These are phyloP conservation scores for Jamesozyma spencerorum DNA, from an alignment of 805 yeast genomes.

Conservation along the genomic window DNA sequence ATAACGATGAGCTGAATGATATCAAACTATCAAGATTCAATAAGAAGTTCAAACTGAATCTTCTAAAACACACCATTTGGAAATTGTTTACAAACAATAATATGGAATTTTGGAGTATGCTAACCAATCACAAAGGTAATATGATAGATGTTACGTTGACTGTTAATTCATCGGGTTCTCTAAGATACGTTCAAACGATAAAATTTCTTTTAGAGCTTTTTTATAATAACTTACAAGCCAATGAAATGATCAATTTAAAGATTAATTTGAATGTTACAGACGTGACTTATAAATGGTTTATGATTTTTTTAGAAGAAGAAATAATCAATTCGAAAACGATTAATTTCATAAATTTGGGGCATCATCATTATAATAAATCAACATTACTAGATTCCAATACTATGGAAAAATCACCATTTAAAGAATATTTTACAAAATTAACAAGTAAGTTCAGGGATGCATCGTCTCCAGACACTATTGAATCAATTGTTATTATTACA, in stretches of 20 bases:
- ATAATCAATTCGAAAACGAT: constrained; percentile 13
- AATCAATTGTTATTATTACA: constrained; percentile 24
- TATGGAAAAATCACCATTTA: constrained; percentile 24
- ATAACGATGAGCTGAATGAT: constrained; percentile 26
- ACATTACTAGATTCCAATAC: neutral
- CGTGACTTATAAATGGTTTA: constrained; percentile 28
- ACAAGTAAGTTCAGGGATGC: constrained; percentile 16
- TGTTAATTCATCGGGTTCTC: constrained; percentile 25
- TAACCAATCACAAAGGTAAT: constrained; percentile 1
- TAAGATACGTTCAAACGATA: constrained; percentile 29
- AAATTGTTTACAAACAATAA: constrained; percentile 21
- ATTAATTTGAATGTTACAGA: constrained; percentile 22
- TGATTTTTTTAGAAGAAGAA: constrained; percentile 19
- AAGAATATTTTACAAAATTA: constrained; percentile 25
- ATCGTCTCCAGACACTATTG: constrained; percentile 7
- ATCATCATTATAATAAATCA: neutral
- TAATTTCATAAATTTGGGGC: constrained; percentile 10
- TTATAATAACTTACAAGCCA: constrained; percentile 11
- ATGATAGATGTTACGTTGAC: constrained; percentile 1
- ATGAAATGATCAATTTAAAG: constrained; percentile 9
- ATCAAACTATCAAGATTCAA: constrained; percentile 22
- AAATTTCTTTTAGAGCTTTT: constrained; percentile 24
- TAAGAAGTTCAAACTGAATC: constrained; percentile 24
- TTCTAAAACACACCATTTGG: constrained; percentile 19
- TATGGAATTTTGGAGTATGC: constrained; percentile 16